Evolutionary conservation across 2,329 filamentous ascomycete genomes (phyloP), one percentile per base, ranked within the genome.

Genomic region (Fusarium papillatum): DNA sequence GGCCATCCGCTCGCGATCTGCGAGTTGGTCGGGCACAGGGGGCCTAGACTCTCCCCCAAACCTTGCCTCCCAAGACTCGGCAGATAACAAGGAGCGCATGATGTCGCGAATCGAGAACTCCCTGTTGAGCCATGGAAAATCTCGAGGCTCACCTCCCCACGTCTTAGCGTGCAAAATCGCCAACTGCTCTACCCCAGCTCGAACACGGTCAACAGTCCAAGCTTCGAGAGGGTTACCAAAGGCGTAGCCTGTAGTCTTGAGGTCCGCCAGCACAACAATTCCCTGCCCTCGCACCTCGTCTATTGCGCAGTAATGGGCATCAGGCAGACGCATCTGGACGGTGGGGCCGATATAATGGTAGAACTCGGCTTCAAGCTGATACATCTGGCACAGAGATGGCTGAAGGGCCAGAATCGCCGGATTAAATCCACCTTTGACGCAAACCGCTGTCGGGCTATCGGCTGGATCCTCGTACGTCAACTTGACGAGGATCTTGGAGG

Each of bases 201-300:
- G 55, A 7, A 69, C 66, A 2, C 43, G 48, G 8, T 66, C 64
- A 10, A 70, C 57, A 4, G 70, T 16, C 64, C 64, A 73, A 1
- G 17, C 19, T 4, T 70, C 55, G 7, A 43, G 39, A 5, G 64
- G 64, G 22, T 60, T 64, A 9, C 68, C 71, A 29, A 76, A 76
- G 0, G 59, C 67, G 10, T 50, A 72, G 13, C 66, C 71, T 1
- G 36, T 2, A 9, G 50, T 17, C 3, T 62, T 69, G 9, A 76
- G 38, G 14, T 74, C 74, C 0, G 68, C 66, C 66, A 76, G 72
- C 14, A 69, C 39, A 5, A 72, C 17, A 8, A 76, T 74, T 3
- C 31, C 74, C 43, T 75, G 71, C 17, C 50, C 66, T 2, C 60
- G 9, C 4, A 6, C 22, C 1, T 13, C n/a, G 2, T 65, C 69